These are phyloP conservation scores for Penicillium robsamsonii DNA, from an alignment of 495 filamentous ascomycete species.

Conservation along the genomic window DNA sequence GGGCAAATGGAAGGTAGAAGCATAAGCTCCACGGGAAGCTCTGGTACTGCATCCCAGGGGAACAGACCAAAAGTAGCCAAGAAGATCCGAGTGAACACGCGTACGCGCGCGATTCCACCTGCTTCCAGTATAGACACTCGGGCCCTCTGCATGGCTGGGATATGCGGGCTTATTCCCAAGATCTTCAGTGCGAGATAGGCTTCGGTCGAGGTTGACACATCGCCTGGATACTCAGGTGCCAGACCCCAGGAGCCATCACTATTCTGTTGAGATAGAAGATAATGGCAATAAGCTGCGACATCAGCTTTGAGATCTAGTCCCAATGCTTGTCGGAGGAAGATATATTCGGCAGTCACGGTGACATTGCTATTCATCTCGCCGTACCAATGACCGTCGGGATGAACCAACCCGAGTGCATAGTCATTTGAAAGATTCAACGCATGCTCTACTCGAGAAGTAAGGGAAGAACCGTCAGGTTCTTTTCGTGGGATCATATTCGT, in stretches of 20 bases:
- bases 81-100: conserved; percentile 38
- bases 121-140: conserved; percentile 25
- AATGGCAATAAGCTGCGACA: conserved; percentile 7
- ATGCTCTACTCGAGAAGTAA: conserved; percentile 3
- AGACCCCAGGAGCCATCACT: conserved; percentile 42
- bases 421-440: conserved; percentile 6
- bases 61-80: conserved; percentile 45
- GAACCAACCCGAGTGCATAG: background rate
- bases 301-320: conserved; percentile 23
- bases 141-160: conserved; percentile 29
- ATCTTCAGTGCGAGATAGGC: conserved; percentile 45
- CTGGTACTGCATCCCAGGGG: conserved; percentile 40
- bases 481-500: background rate
- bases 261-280: conserved; percentile 30
- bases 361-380: conserved; percentile 35
- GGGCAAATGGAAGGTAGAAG: conserved; percentile 29
- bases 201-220: conserved; percentile 38
- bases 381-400: conserved; percentile 40
- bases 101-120: conserved; percentile 40
- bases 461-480: background rate
- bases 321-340: conserved; percentile 32
- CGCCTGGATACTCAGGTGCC: conserved; percentile 35
- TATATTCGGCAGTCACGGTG: conserved; percentile 38
- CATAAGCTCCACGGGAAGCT: conserved; percentile 43
- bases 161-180: conserved; percentile 22